Percentiles rank a stretch among this genome's conserved stretches.
These are phyloP conservation scores for Hygrophila difformis DNA, from an alignment of 257 asterid species.

Conservation along the genomic window DNA sequence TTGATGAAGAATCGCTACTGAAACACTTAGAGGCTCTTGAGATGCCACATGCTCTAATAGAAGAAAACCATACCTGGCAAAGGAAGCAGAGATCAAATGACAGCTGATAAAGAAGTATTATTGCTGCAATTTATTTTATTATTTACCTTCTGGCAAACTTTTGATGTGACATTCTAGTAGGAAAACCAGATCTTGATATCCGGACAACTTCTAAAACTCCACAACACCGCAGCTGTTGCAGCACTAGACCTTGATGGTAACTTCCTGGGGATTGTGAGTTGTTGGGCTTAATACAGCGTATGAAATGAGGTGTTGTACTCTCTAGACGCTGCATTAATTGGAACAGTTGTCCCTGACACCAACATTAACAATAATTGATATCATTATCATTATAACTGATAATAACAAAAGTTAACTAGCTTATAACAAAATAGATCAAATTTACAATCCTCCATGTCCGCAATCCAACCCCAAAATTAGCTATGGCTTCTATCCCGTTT, in stretches of 20 bases:
- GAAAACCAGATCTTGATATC: constrained; percentile 96
- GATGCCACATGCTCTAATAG: constrained; percentile 87
- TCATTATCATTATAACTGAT: neutral
- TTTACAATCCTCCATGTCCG: constrained; percentile 1
- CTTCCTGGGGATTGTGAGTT: constrained; percentile 72
- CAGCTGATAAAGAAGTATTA: constrained; percentile 1
- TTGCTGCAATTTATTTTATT: constrained; percentile 1
- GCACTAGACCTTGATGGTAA: constrained; percentile 74
- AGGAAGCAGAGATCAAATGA: constrained; percentile 17
- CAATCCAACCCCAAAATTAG: constrained; percentile 1
- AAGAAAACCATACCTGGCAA: constrained; percentile 85
- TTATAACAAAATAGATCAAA: neutral
- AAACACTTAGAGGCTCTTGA: constrained; percentile 91
- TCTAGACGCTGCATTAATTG: constrained; percentile 92
- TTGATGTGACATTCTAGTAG: constrained; percentile 92
- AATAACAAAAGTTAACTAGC: neutral
- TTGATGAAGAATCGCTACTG: constrained; percentile 93
- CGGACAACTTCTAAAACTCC: constrained; percentile 98
- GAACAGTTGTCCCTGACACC: constrained; percentile 71
- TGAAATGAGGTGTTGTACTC: constrained; percentile 92
- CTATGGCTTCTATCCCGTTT: too few species aligned
- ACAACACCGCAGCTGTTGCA: constrained; percentile 91
- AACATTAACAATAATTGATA: constrained; percentile 10
- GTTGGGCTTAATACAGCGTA: constrained; percentile 97
- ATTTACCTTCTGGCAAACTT: constrained; percentile 85